A percentile compares a stretch with the other conserved stretches of the same genome.
Conservation (phyloP, 163 green algal genomes). For the Volvox carteri region DNA sequence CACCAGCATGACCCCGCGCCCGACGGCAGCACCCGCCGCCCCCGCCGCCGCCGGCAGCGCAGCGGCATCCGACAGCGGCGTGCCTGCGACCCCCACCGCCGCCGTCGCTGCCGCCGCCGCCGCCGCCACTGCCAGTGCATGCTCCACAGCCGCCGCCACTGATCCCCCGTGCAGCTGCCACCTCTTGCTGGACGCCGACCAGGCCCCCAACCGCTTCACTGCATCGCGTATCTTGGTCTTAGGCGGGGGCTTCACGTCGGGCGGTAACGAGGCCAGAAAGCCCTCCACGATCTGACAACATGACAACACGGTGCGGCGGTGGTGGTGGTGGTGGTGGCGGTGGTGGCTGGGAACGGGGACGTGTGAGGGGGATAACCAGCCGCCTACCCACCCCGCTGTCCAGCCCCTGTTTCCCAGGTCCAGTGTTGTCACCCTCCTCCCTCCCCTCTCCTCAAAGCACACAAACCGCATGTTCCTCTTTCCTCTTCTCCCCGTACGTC, state of each 20-base stretch:
- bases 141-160: not conserved
- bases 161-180: conserved; percentile 37
- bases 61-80: not conserved
- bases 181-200: not conserved
- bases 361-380: too few species aligned
- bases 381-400: too few species aligned
- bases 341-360: too few species aligned
- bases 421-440: too few species aligned
- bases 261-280: conserved; percentile 9
- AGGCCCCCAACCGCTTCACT: conserved; percentile 26
- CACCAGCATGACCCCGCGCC: not conserved
- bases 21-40: not conserved
- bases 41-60: not conserved
- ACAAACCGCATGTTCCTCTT: too few species aligned
- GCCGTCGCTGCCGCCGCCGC: not conserved
- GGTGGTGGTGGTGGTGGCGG: too few species aligned
- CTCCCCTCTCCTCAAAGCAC: too few species aligned
- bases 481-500: too few species aligned
- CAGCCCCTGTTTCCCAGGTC: too few species aligned
- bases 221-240: conserved; percentile 40
- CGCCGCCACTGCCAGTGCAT: not conserved
- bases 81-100: not conserved
- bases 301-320: too few species aligned
- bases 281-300: conserved; percentile 23
- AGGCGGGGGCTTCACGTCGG: conserved; percentile 19